Conservation (phyloP, 345 rosid genomes). For the Bruguiera parviflora region DNA sequence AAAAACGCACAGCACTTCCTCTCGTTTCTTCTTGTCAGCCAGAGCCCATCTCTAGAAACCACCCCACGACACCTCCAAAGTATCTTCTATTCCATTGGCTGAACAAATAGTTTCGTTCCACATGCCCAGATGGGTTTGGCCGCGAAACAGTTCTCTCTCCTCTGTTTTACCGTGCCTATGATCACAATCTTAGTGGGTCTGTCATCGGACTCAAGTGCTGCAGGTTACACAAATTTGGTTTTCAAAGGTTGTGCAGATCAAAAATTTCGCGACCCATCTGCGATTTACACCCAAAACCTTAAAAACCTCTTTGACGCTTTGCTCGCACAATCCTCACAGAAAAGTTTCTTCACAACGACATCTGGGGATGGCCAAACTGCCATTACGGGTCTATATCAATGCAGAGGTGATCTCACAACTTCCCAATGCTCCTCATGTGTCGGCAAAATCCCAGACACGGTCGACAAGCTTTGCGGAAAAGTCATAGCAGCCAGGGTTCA, state of each 20-base stretch:
- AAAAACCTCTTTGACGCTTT: slow-evolving; percentile 46
- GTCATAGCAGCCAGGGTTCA: slow-evolving; percentile 67
- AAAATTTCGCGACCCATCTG: slow-evolving; percentile 59
- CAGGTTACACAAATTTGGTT: slow-evolving; percentile 49
- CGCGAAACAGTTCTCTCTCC: slow-evolving; percentile 12
- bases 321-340: slow-evolving; percentile 57
- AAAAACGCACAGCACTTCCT: not conserved
- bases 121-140: slow-evolving; percentile 27
- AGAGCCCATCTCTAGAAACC: slow-evolving; percentile 10
- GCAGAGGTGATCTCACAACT: slow-evolving; percentile 76
- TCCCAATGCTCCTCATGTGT: slow-evolving; percentile 59
- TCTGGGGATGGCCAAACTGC: slow-evolving; percentile 54
- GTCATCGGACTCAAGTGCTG: slow-evolving; percentile 13
- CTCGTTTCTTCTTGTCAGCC: slow-evolving; percentile 3
- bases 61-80: not conserved
- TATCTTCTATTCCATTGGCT: slow-evolving; percentile 19
- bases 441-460: slow-evolving; percentile 42
- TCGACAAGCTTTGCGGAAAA: slow-evolving; percentile 53
- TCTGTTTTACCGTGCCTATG: slow-evolving; percentile 10
- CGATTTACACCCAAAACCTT: slow-evolving; percentile 55
- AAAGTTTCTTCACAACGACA: slow-evolving; percentile 39
- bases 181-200: slow-evolving; percentile 13
- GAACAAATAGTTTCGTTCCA: not conserved
- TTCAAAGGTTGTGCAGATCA: slow-evolving; percentile 77
- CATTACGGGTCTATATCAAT: slow-evolving; percentile 67